Percentiles rank a stretch among this genome's conserved stretches.
phyloP scores from a whole-genome alignment of 2,329 filamentous ascomycete species.

The Cercospora sp. region DNA sequence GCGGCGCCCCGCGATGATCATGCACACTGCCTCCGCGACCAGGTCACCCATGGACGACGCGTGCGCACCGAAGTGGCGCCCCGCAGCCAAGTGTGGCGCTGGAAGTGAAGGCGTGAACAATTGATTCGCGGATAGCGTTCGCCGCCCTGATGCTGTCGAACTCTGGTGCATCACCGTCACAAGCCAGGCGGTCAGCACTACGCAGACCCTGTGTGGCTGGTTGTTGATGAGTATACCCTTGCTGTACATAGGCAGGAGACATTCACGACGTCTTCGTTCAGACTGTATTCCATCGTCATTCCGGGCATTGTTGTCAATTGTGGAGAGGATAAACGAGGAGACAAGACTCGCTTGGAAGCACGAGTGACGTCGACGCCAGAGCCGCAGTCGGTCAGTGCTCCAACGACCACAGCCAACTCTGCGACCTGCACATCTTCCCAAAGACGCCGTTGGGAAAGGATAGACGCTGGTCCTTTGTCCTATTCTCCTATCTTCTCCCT shows the following conservation, averaged over 20 bases:
- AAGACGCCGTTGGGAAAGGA: neutral
- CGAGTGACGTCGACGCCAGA: conserved; percentile 1
- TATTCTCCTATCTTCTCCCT: neutral
- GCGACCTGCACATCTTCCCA: neutral
- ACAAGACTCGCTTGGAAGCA: neutral
- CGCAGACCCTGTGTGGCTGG: neutral
- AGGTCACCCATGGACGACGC: conserved; percentile 5
- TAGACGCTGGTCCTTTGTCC: neutral
- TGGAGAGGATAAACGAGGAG: neutral
- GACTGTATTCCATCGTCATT: neutral
- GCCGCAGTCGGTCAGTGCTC: conserved; percentile 1
- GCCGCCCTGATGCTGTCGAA: conserved; percentile 1
- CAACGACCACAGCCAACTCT: neutral
- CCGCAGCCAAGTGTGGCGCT: neutral
- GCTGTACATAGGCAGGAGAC: neutral
- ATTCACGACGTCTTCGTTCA: neutral
- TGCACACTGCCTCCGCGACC: neutral
- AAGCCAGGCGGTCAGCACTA: conserved; percentile 5
- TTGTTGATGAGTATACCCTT: neutral
- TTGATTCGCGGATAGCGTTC: conserved; percentile 6
- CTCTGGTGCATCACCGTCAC: neutral
- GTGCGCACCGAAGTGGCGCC: conserved; percentile 4
- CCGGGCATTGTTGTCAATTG: neutral
- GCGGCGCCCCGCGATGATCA: neutral
- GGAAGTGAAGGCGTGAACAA: conserved; percentile 8